These are phyloP conservation scores for Cordia subcordata DNA, from an alignment of 257 asterid species.

Conservation along the genomic window DNA sequence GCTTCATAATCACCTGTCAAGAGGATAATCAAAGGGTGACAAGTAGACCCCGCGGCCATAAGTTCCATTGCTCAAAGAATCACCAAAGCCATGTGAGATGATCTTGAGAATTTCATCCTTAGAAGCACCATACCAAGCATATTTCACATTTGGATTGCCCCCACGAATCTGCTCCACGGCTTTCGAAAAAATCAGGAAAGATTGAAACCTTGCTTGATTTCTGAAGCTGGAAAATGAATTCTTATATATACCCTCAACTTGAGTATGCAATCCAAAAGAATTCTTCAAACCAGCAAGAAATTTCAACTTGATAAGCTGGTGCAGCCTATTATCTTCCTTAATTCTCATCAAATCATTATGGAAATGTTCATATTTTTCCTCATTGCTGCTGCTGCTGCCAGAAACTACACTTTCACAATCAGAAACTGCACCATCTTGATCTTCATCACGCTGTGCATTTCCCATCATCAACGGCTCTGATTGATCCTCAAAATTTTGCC, in stretches of 20 bases:
- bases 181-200: slow-evolving; percentile 1
- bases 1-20: slow-evolving; percentile 5
- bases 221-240: background rate
- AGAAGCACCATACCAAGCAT: slow-evolving; percentile 26
- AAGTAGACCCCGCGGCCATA: slow-evolving; percentile 21
- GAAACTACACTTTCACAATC: slow-evolving; percentile 14
- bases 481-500: background rate
- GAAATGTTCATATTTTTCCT: background rate
- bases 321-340: slow-evolving; percentile 1
- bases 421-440: slow-evolving; percentile 1
- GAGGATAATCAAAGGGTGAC: slow-evolving; percentile 9
- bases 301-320: slow-evolving; percentile 2
- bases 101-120: slow-evolving; percentile 18
- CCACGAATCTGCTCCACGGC: slow-evolving; percentile 6
- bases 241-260: slow-evolving; percentile 17
- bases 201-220: slow-evolving; percentile 9
- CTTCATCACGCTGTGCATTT: slow-evolving; percentile 3
- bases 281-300: slow-evolving; percentile 10
- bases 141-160: slow-evolving; percentile 12
- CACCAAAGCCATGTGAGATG: slow-evolving; percentile 20
- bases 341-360: slow-evolving; percentile 2
- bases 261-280: slow-evolving; percentile 2
- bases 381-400: background rate
- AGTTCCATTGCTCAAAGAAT: slow-evolving; percentile 1
- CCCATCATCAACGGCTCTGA: background rate